Evolutionary conservation across 352 stramenopile genomes (phyloP).

Genomic region (Albugo candida): DNA sequence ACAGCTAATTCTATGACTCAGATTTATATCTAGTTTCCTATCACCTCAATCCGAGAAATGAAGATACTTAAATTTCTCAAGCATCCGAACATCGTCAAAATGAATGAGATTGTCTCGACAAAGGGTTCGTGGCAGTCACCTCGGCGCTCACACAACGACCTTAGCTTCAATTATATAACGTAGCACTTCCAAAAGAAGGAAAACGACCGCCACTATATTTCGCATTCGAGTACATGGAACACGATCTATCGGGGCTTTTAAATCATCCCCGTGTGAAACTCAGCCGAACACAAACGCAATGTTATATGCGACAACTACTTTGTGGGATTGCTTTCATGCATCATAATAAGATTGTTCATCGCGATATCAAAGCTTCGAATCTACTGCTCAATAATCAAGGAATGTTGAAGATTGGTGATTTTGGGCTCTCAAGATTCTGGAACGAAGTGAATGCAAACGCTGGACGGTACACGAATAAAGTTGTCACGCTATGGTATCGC

Average conservation of each 20-base stretch:
- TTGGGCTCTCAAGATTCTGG: conserved; percentile 67
- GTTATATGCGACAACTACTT: conserved; percentile 73
- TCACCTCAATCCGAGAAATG: conserved; percentile 94
- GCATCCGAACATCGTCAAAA: conserved; percentile 88
- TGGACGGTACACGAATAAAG: conserved; percentile 85
- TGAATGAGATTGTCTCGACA: conserved; percentile 90
- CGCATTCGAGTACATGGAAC: conserved; percentile 75
- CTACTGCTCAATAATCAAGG: conserved; percentile 68
- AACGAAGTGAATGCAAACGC: conserved; percentile 72
- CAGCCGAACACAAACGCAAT: conserved; percentile 69
- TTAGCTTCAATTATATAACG: neutral
- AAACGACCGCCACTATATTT: conserved; percentile 75
- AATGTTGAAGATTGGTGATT: conserved; percentile 71
- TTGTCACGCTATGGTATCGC: conserved; percentile 90
- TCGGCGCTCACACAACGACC: neutral
- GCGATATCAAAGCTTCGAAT: conserved; percentile 77
- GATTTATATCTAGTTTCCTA: conserved; percentile 54
- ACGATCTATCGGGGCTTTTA: conserved; percentile 64
- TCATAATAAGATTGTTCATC: conserved; percentile 73
- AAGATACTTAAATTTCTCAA: conserved; percentile 93
- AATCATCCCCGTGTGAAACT: conserved; percentile 71
- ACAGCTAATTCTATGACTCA: neutral
- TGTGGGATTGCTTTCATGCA: conserved; percentile 76
- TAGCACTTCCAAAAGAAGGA: conserved; percentile 58
- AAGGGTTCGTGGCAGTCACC: conserved; percentile 8